These are phyloP conservation scores for Arabidopsis lyrata DNA, from an alignment of 441 rosid species.

Conservation along the genomic window DNA sequence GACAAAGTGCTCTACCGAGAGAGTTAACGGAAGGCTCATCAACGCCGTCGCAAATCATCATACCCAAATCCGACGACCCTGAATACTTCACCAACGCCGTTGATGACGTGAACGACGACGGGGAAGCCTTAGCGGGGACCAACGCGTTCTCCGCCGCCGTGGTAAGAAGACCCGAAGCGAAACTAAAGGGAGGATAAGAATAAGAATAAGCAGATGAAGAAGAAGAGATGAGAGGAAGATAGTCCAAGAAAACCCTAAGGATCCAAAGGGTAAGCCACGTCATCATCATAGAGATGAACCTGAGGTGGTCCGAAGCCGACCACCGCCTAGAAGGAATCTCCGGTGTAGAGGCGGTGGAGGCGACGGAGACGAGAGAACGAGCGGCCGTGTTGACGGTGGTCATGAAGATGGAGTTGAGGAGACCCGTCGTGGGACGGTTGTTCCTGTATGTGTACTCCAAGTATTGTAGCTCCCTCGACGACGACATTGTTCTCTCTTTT, in stretches of 20 bases:
- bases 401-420: slow-evolving; percentile 65
- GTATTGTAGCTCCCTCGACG: slow-evolving; percentile 48
- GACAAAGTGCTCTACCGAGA: slow-evolving; percentile 71
- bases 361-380: slow-evolving; percentile 62
- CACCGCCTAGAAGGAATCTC: slow-evolving; percentile 51
- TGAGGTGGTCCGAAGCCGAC: slow-evolving; percentile 67
- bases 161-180: slow-evolving; percentile 45
- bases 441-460: slow-evolving; percentile 47
- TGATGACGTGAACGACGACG: slow-evolving; percentile 40
- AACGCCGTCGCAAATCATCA: slow-evolving; percentile 48
- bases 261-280: slow-evolving; percentile 66
- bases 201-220: slow-evolving; percentile 31
- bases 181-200: slow-evolving; percentile 39
- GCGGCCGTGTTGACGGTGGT: slow-evolving; percentile 70
- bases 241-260: slow-evolving; percentile 67
- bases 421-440: slow-evolving; percentile 51
- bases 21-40: slow-evolving; percentile 64
- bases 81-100: slow-evolving; percentile 48
- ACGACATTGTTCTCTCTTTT: slow-evolving; percentile 24
- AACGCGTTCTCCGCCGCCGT: slow-evolving; percentile 44
- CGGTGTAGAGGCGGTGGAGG: slow-evolving; percentile 53
- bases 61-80: slow-evolving; percentile 50
- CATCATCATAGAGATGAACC: slow-evolving; percentile 74
- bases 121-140: slow-evolving; percentile 39
- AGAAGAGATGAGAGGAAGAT: slow-evolving; percentile 47